Evolutionary conservation across 805 yeast species (phyloP).

Genomic region (Candida vaughaniae): DNA sequence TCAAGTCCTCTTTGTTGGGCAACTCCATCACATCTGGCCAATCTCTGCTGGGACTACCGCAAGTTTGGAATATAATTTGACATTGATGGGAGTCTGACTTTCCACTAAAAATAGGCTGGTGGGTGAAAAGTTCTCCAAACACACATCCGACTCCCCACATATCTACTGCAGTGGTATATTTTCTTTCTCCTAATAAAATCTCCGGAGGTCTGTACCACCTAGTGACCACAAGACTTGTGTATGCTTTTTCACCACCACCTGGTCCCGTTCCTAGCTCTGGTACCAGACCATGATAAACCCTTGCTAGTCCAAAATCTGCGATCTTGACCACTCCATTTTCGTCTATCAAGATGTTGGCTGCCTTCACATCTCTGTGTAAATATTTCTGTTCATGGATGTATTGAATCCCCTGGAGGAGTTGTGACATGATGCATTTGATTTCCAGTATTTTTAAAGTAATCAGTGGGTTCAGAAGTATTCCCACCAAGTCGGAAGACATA

Average conservation of each 20-base stretch:
- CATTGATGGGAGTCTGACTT: slow-evolving; percentile 86
- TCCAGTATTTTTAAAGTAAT: slow-evolving; percentile 61
- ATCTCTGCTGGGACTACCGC: slow-evolving; percentile 72
- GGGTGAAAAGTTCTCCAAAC: slow-evolving; percentile 83
- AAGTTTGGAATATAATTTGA: slow-evolving; percentile 69
- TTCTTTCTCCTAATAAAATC: slow-evolving; percentile 76
- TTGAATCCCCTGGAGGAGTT: slow-evolving; percentile 75
- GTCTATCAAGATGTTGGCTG: slow-evolving; percentile 89
- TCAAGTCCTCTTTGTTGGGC: slow-evolving; percentile 53
- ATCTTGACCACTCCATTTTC: slow-evolving; percentile 75
- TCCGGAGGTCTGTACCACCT: slow-evolving; percentile 99
- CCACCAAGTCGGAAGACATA: slow-evolving; percentile 89
- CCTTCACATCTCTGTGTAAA: slow-evolving; percentile 89
- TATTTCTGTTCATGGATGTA: slow-evolving; percentile 66
- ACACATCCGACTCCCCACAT: slow-evolving; percentile 98
- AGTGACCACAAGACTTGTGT: slow-evolving; percentile 79
- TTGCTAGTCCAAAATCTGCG: slow-evolving; percentile 95
- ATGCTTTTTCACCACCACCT: slow-evolving; percentile 54
- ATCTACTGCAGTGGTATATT: slow-evolving; percentile 92
- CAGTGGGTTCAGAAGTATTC: slow-evolving; percentile 77
- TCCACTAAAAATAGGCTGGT: slow-evolving; percentile 84
- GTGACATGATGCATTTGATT: slow-evolving; percentile 79
- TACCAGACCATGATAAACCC: slow-evolving; percentile 61
- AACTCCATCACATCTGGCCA: slow-evolving; percentile 63
- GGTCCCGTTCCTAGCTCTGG: slow-evolving; percentile 57